Conservation (phyloP, 2,329 filamentous ascomycete species). For the Fusarium dlaminii region DNA sequence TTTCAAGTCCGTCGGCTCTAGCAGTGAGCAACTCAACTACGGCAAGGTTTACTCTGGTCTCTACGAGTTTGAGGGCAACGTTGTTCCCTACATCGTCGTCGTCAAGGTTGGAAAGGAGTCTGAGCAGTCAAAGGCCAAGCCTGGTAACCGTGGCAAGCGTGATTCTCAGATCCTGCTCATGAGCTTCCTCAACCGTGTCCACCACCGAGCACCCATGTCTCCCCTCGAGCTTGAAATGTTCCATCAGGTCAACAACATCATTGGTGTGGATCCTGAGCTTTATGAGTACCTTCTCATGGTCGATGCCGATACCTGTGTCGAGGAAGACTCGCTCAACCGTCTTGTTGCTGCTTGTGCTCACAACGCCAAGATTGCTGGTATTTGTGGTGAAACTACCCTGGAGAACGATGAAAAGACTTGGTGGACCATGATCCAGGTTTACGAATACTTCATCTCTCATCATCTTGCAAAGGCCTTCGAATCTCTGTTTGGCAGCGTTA, state of each 20-base stretch:
- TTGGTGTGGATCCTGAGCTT: conserved; percentile 94
- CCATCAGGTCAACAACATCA: conserved; percentile 99
- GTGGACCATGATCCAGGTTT: conserved; percentile 99
- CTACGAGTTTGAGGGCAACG: conserved; percentile 97
- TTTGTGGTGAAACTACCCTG: conserved; percentile 95
- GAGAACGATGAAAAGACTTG: conserved; percentile 95
- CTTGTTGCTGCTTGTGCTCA: conserved; percentile 93
- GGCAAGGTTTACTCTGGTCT: conserved; percentile 98
- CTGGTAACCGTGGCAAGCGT: conserved; percentile 97
- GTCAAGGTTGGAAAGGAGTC: conserved; percentile 98
- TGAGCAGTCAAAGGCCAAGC: conserved; percentile 89
- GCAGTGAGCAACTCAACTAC: conserved; percentile 94
- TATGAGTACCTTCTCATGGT: conserved; percentile 99
- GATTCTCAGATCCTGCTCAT: conserved; percentile 96
- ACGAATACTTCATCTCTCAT: conserved; percentile 99
- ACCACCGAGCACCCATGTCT: conserved; percentile 93
- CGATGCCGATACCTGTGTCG: conserved; percentile 94
- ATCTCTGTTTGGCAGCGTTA: conserved; percentile 96
- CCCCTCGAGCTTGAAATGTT: conserved; percentile 98
- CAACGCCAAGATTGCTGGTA: conserved; percentile 95
- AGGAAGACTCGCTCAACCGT: conserved; percentile 90
- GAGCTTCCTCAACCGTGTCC: conserved; percentile 97
- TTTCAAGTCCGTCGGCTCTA: conserved; percentile 91
- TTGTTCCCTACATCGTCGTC: conserved; percentile 94
- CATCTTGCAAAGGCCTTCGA: conserved; percentile 97